These are phyloP conservation scores for Aspergillus jensenii DNA, from an alignment of 2,329 filamentous ascomycete species.

Conservation along the genomic window DNA sequence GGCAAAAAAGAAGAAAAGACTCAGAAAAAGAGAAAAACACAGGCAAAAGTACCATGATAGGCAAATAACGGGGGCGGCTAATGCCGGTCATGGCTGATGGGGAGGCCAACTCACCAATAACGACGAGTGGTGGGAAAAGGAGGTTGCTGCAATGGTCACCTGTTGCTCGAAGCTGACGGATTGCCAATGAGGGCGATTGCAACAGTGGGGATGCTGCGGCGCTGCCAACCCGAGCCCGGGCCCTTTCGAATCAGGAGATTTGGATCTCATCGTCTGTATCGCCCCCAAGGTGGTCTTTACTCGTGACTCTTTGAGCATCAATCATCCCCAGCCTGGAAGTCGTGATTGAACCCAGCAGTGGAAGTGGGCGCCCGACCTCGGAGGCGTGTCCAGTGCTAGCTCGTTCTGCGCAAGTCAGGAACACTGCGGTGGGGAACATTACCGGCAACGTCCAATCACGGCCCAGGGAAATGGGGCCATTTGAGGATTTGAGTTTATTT, in stretches of 20 bases:
- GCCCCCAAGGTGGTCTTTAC: neutral
- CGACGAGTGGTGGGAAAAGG: conserved; percentile 14
- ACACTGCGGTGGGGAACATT: conserved; percentile 28
- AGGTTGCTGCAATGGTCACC: conserved; percentile 7
- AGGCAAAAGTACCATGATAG: conserved; percentile 6
- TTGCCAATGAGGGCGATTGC: conserved; percentile 11
- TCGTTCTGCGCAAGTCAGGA: conserved; percentile 27
- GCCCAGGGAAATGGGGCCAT: conserved; percentile 12
- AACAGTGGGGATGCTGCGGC: conserved; percentile 5
- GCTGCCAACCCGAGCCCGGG: neutral
- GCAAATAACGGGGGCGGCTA: conserved; percentile 22
- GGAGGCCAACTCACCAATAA: neutral
- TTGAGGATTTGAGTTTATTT: conserved; percentile 18
- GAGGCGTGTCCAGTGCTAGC: conserved; percentile 3
- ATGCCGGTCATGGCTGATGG: conserved; percentile 22
- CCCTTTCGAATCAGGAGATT: neutral
- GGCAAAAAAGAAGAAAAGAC: neutral
- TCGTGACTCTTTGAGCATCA: neutral
- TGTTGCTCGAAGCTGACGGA: conserved; percentile 1
- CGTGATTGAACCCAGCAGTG: conserved; percentile 1
- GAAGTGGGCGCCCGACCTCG: neutral
- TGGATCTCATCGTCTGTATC: neutral
- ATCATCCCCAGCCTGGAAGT: neutral
- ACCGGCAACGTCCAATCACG: conserved; percentile 18
- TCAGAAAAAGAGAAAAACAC: neutral